These are phyloP conservation scores for Penicillium longicatenatum DNA, from an alignment of 495 filamentous ascomycete species.

Conservation along the genomic window DNA sequence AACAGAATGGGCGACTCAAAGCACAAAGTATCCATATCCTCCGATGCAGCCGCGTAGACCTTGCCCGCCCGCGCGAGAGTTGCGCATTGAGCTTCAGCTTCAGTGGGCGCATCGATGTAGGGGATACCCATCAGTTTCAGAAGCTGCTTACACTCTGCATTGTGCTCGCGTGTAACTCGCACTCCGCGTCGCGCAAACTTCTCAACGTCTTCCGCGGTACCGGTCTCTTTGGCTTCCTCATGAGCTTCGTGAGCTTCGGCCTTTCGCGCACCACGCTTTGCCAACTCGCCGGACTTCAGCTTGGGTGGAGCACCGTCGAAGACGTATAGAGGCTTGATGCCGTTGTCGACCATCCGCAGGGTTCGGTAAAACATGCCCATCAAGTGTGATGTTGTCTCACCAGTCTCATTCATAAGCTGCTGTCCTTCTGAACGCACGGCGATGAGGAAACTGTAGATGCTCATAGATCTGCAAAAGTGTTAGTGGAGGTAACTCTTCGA, in stretches of 20 bases:
- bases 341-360: slow-evolving; percentile 95
- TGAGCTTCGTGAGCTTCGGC: slow-evolving; percentile 82
- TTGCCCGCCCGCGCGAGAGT: slow-evolving; percentile 88
- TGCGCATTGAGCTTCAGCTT: slow-evolving; percentile 96
- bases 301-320: slow-evolving; percentile 97
- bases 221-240: slow-evolving; percentile 95
- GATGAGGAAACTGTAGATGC: slow-evolving; percentile 97
- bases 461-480: slow-evolving; percentile 76
- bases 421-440: slow-evolving; percentile 96
- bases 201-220: slow-evolving; percentile 94
- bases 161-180: slow-evolving; percentile 93
- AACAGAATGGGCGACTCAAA: slow-evolving; percentile 91
- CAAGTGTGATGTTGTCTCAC: slow-evolving; percentile 94
- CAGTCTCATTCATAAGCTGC: slow-evolving; percentile 88
- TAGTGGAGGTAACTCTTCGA: slow-evolving; percentile 8
- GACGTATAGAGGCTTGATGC: slow-evolving; percentile 97
- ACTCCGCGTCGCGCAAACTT: slow-evolving; percentile 97
- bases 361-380: slow-evolving; percentile 99
- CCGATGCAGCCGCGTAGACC: slow-evolving; percentile 93
- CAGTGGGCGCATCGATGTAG: slow-evolving; percentile 91
- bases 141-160: slow-evolving; percentile 87
- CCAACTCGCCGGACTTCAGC: slow-evolving; percentile 92
- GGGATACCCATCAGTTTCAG: slow-evolving; percentile 95
- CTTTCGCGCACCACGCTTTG: slow-evolving; percentile 90
- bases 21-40: slow-evolving; percentile 99